Base-by-base conservation (phyloP, 495 filamentous ascomycete species). In the Beverwykella pulmonaria region DNA sequence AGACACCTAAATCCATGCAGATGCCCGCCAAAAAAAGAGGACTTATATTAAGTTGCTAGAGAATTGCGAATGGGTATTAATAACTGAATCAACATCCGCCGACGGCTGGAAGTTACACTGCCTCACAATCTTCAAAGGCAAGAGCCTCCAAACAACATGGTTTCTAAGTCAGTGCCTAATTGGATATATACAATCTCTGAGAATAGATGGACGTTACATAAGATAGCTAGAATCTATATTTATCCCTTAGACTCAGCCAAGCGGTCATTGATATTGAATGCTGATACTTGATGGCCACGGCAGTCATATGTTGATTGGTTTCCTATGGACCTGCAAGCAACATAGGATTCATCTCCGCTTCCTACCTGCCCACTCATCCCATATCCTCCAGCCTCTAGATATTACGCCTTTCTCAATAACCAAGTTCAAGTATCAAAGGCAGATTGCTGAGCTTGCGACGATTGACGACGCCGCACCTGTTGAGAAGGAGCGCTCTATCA, bases 341-440 rank as follows among this genome's bases (percentile, higher is more conserved):
- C 12, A 36, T 32, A 30, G 20, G 27, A 20, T 55, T 36, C 1
- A 55, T 3, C 52, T 55, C 19, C 52, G 32, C 5, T 55, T 26
- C 34, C 52, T 55, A 36, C 52, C 52, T 36, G 4, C 52, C 7
- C 67, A 76, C 69, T 71, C 68, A 6, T 70, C 67, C 27, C 54
- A 76, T 54, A 44, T 67, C n/a, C 59, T 75, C n/a, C 71, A 76
- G 59, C 73, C 68, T 53, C 61, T 76, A 55, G 63, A 76, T 71
- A 47, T 76, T 23, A 27, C 52, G 17, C 63, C 34, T 65, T 76
- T 76, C 58, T 57, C 50, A 12, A 59, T 65, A 25, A 59, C 75
- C 27, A 73, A 74, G 60, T 32, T 25, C 3, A 30, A 34, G 23
- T 75, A 75, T 59, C 23, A 67, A 9, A 14, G 25, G 12, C 22